Percentiles rank a stretch among this genome's conserved stretches.
These are phyloP conservation scores for Podila minutissima DNA, from an alignment of 192 early-diverging fungal species.

Conservation along the genomic window DNA sequence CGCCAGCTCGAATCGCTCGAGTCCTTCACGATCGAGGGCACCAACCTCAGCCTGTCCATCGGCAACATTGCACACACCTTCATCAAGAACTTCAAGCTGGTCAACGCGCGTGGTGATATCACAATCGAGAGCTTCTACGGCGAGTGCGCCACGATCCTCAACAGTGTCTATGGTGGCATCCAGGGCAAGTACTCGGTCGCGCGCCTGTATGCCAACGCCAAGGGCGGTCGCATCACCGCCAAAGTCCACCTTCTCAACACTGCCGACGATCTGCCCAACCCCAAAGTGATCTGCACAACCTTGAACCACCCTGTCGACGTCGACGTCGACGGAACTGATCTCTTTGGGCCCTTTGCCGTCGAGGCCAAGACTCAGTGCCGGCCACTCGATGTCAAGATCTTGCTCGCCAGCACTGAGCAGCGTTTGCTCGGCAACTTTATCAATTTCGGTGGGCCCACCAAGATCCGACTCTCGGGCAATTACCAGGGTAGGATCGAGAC, in stretches of 20 bases:
- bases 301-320: slow-evolving; percentile 23
- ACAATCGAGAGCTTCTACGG: slow-evolving; percentile 47
- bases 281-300: slow-evolving; percentile 40
- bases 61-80: slow-evolving; percentile 47
- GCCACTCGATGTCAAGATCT: slow-evolving; percentile 43
- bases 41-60: slow-evolving; percentile 33
- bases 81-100: slow-evolving; percentile 24
- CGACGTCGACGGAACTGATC: slow-evolving; percentile 36
- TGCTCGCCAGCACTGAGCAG: slow-evolving; percentile 30
- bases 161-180: slow-evolving; percentile 16
- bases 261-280: slow-evolving; percentile 19
- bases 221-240: slow-evolving; percentile 26
- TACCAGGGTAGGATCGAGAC: slow-evolving; percentile 45
- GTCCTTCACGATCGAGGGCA: slow-evolving; percentile 23
- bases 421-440: slow-evolving; percentile 44
- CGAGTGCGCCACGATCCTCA: slow-evolving; percentile 33
- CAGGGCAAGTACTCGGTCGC: slow-evolving; percentile 41
- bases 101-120: slow-evolving; percentile 26
- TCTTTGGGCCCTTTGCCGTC: slow-evolving; percentile 31
- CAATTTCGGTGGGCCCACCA: slow-evolving; percentile 39
- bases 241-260: slow-evolving; percentile 42
- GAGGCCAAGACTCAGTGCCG: slow-evolving; percentile 49
- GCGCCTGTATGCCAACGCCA: slow-evolving; percentile 15
- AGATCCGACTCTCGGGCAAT: slow-evolving; percentile 44
- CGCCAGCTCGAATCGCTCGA: slow-evolving; percentile 28